Evolutionary conservation across 2,329 filamentous ascomycete species (phyloP).

Genomic region (Furcasterigmium sp.): DNA sequence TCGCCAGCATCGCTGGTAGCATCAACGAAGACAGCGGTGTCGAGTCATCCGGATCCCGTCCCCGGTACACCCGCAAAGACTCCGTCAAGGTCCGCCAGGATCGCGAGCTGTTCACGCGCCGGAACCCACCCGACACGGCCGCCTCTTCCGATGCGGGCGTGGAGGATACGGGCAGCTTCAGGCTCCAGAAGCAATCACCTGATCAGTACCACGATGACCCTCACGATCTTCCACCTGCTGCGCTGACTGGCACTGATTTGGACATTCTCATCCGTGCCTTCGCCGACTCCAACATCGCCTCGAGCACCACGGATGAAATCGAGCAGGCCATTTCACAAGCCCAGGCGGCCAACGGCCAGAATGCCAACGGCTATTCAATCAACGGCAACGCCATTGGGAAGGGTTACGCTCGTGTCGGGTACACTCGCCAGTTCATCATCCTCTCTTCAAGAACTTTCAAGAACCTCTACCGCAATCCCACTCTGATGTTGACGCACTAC

Average conservation of each 20-base stretch:
- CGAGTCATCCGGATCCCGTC: constrained; percentile 55
- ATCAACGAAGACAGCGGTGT: constrained; percentile 61
- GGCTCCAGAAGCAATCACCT: constrained; percentile 40
- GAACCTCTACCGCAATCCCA: constrained; percentile 94
- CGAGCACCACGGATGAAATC: constrained; percentile 73
- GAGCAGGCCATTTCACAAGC: constrained; percentile 60
- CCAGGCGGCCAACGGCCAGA: constrained; percentile 60
- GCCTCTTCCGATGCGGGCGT: constrained; percentile 52
- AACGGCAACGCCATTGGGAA: constrained; percentile 60
- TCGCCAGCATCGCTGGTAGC: constrained; percentile 74
- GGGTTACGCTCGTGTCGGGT: constrained; percentile 77
- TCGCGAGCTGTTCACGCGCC: constrained; percentile 81
- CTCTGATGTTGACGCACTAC: constrained; percentile 98
- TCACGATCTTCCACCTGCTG: constrained; percentile 56
- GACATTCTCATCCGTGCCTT: constrained; percentile 77
- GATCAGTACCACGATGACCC: constrained; percentile 63
- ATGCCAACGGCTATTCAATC: constrained; percentile 50
- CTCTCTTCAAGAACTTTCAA: constrained; percentile 90
- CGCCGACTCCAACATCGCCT: constrained; percentile 70
- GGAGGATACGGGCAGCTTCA: constrained; percentile 45
- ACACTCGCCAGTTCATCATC: constrained; percentile 79
- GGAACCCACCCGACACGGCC: constrained; percentile 58
- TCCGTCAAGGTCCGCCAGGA: constrained; percentile 86
- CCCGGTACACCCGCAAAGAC: constrained; percentile 65
- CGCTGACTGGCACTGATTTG: constrained; percentile 66